Percentiles rank a stretch among this genome's conserved stretches.
These are phyloP conservation scores for Penicillium pancosmium DNA, from an alignment of 495 filamentous ascomycete genomes.

Conservation along the genomic window DNA sequence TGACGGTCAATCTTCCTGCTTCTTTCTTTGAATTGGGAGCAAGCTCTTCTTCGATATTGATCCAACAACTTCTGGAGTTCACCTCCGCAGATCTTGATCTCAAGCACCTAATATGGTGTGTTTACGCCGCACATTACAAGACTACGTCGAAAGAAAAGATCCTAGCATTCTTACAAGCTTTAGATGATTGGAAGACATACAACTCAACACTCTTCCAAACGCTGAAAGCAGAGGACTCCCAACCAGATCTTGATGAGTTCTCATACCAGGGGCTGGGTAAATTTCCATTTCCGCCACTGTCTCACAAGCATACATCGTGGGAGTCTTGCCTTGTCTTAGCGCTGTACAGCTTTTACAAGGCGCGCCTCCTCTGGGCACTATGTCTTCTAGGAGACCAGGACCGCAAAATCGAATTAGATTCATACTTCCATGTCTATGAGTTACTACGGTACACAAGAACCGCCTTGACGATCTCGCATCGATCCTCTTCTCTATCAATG, in stretches of 20 bases:
- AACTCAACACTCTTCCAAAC: constrained; percentile 5
- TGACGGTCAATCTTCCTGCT: not conserved
- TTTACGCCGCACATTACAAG: constrained; percentile 2
- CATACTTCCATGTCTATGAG: constrained; percentile 10
- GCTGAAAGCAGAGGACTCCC: not conserved
- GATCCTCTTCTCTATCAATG: not conserved
- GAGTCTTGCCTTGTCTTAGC: constrained; percentile 10
- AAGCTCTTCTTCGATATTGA: constrained; percentile 2
- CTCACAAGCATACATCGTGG: not conserved
- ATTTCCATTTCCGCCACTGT: constrained; percentile 3
- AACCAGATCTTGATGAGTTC: constrained; percentile 3
- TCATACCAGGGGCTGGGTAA: constrained; percentile 3
- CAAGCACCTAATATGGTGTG: constrained; percentile 12
- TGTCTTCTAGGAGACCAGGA: constrained; percentile 6
- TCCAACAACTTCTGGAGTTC: constrained; percentile 13
- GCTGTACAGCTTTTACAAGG: constrained; percentile 10
- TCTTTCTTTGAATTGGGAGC: not conserved
- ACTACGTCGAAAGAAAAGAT: constrained; percentile 1
- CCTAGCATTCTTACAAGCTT: not conserved
- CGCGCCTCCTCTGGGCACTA: constrained; percentile 8
- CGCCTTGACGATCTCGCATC: not conserved
- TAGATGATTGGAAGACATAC: constrained; percentile 7
- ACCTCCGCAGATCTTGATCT: constrained; percentile 9
- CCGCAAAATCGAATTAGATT: constrained; percentile 9
- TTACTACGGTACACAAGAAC: constrained; percentile 10